Base-by-base conservation (phyloP, 176 grass and related monocot genomes). In the Oryza glaberrima region DNA sequence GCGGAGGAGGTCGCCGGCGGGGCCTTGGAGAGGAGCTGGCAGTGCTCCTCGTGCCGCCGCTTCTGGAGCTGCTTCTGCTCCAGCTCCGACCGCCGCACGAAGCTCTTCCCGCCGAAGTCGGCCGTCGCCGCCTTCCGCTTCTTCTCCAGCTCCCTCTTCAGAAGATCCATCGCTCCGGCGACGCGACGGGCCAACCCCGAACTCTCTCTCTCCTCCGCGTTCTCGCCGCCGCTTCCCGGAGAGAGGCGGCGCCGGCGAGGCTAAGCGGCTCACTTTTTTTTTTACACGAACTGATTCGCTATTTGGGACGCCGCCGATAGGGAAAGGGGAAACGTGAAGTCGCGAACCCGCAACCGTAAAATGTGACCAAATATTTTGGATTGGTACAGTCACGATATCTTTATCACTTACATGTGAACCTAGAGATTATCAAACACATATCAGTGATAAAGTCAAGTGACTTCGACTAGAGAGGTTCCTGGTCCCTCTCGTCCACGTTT, bases 61-160 rank as follows among this genome's bases (percentile, higher is more conserved):
- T 91, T 92, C 84, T 95, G 89, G 78, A 99, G 85, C 91, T 99
- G 72, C 87, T 92, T 94, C 54, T 92, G 91, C 81, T 99, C 91
- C 77, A 98, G 94, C 83, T 98, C 95, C 76, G 93, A 98, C 60
- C 93, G 93, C 67, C 89, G 89, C 20, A 98, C 89, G 72, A 98
- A 86, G 87, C 89, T 95, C 77, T 90, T 90, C 45, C 93, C 89
- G 19, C 87, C 95, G 49, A 98, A 98, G 67, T 90, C 93, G 30
- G 79, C 85, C 75, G 79, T 52, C 17, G 92, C 85, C 49, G 80
- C 83, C 81, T 93, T 84, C 54, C 95, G 70, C 91, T 98, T 98
- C 87, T 85, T 88, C 87, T 88, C 89, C 34, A 98, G 80, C 80
- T 98, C 95, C 65, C 81, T 28, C 83, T 90, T 95, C 64, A 98